Evolutionary conservation across 1,139 yeast genomes (phyloP).

Genomic region (Hyphopichia khmerensis): DNA sequence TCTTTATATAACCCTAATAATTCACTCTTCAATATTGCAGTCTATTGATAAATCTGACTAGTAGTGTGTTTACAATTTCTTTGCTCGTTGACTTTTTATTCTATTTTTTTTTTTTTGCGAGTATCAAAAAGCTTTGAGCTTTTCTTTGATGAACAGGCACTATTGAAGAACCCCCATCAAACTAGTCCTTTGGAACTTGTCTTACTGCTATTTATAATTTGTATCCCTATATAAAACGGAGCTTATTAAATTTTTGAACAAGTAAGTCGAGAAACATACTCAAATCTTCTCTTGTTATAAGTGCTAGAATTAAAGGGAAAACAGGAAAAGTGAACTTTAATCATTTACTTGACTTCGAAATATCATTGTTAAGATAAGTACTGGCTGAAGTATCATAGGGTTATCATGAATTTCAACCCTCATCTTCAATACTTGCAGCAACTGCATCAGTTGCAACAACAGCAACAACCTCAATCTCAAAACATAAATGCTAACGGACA

Average conservation of each 20-base stretch:
- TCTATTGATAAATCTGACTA: background rate
- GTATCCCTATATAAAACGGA: no score
- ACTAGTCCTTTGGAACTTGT: background rate
- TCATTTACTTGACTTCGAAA: no score
- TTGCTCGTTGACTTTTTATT: background rate
- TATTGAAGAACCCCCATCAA: background rate
- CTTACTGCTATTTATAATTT: no score
- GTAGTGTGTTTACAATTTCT: constrained; percentile 1
- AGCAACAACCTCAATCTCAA: constrained; percentile 23
- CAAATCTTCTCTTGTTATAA: no score
- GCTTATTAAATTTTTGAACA: no score
- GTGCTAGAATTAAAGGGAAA: no score
- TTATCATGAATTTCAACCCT: constrained; percentile 36
- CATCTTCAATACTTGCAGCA: constrained; percentile 46
- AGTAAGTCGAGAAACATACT: no score
- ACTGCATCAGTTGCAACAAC: constrained; percentile 32
- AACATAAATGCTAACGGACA: constrained; percentile 21
- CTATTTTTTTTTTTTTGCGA: background rate
- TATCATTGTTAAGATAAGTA: no score
- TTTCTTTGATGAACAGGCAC: background rate
- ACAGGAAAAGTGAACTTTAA: no score
- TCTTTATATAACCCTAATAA: no score
- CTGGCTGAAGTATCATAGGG: background rate
- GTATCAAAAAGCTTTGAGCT: background rate
- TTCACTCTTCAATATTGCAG: background rate